Evolutionary conservation across 257 asterid genomes (phyloP).

Genomic region (Solanum rostratum): DNA sequence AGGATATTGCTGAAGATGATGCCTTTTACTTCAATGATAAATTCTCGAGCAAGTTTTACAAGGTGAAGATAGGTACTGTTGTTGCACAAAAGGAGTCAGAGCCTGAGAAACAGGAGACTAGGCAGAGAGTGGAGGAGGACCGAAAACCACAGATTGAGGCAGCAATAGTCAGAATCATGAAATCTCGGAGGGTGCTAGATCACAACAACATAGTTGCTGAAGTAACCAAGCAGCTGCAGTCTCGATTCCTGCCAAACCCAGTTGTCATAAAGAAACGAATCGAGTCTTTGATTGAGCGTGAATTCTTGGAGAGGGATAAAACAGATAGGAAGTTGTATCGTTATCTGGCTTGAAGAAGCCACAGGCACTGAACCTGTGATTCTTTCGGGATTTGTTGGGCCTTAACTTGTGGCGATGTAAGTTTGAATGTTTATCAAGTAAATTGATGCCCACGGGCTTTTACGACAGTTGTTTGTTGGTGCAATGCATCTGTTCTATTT

Average conservation of each 20-base stretch:
- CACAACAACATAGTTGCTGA: constrained; percentile 23
- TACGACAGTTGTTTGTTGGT: neutral
- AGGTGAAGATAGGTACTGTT: constrained; percentile 23
- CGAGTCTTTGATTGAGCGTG: constrained; percentile 21
- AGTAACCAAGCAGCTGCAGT: constrained; percentile 21
- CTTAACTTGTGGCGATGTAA: neutral
- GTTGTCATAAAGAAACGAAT: constrained; percentile 22
- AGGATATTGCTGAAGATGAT: constrained; percentile 17
- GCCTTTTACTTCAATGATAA: constrained; percentile 15
- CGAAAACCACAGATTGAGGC: constrained; percentile 28
- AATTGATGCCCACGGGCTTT: neutral
- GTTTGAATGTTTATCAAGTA: neutral
- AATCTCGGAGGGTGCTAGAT: constrained; percentile 20
- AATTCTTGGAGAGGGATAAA: constrained; percentile 24
- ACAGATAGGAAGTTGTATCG: constrained; percentile 22
- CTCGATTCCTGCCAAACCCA: constrained; percentile 22
- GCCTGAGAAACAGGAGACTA: constrained; percentile 20
- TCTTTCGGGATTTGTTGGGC: neutral
- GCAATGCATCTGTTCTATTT: neutral
- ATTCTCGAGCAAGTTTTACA: constrained; percentile 12
- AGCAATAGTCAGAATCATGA: constrained; percentile 25
- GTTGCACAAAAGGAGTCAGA: constrained; percentile 24
- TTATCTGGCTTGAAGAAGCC: constrained; percentile 17
- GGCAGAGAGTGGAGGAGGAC: constrained; percentile 27
- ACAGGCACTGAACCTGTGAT: neutral